Conservation (phyloP, 257 asterid species). For the Penstemon newberryi region DNA sequence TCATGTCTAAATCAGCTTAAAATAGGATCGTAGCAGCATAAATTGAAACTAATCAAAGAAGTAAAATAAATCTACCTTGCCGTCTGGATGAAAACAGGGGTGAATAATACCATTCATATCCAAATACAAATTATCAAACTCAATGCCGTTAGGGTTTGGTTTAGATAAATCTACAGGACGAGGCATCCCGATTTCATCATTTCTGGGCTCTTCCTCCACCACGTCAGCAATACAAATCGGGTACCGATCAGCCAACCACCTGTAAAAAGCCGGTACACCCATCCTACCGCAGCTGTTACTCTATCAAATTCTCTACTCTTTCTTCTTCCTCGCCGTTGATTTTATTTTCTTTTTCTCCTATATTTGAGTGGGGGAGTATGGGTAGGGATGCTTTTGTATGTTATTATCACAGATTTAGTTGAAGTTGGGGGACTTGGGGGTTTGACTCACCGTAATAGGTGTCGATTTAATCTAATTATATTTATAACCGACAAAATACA, state of each 20-base stretch:
- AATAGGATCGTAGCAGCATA: not conserved
- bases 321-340: too few species aligned
- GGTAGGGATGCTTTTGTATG: too few species aligned
- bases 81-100: conserved; percentile 97
- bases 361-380: too few species aligned
- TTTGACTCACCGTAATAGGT: too few species aligned
- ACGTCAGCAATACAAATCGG: conserved; percentile 81
- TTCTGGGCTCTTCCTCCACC: conserved; percentile 67
- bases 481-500: too few species aligned
- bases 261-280: conserved; percentile 96
- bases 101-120: conserved; percentile 97
- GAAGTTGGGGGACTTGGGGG: too few species aligned
- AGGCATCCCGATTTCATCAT: conserved; percentile 37
- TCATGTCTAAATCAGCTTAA: not conserved
- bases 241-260: conserved; percentile 96
- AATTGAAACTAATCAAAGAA: not conserved
- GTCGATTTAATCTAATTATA: too few species aligned
- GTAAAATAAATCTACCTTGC: conserved; percentile 50
- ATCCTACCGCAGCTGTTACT: conserved; percentile 31
- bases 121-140: conserved; percentile 83
- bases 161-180: conserved; percentile 52
- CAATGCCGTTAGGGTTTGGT: conserved; percentile 93
- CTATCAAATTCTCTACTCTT: too few species aligned
- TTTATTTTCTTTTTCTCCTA: too few species aligned
- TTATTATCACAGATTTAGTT: too few species aligned